Base-by-base conservation (phyloP, 257 asterid species). In the Gynochthodes officinalis region DNA sequence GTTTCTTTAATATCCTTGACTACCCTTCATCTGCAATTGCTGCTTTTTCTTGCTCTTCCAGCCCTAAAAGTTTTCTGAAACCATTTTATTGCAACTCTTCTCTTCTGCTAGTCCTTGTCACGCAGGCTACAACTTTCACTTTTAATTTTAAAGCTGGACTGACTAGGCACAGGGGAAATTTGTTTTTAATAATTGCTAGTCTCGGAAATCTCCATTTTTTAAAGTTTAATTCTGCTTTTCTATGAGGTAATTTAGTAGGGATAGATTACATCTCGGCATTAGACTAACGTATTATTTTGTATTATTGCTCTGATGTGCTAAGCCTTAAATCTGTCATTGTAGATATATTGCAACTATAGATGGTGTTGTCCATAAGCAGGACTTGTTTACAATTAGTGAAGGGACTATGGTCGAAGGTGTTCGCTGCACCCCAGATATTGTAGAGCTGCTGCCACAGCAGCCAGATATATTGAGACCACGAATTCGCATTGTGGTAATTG, bases 271-370 rank as follows among this genome's bases (percentile, higher is more conserved):
- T 28, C 57, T 67, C 57, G 57, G 55, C 40, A 14, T 43, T 49
- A 27, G 60, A 54, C 60, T 14, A 19, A 35, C 58, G 61, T 37
- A 35, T 37, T 46, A 23, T 69, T 65, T 42, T 52, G 49, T 75
- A 67, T 75, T 53, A 9, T 42, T 81, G 27, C 57, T 62, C 54
- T 65, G 40, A 59, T 46, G 21, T 54, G 23, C 61, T 73, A 59
- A 71, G 67, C 70, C 43, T 77, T 35, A 33, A 28, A 83, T 69
- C 67, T 72, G 3, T 64, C 59, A 65, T 77, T 76, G 68, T 84
- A 93, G 99, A 78, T 95, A 95, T 69, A 87, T 95, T 81, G 95
- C 97, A 79, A 89, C 99, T 35, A 83, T 95, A 54, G 86, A 77
- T 63, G 96, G 96, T 69, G 70, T 68, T 25, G 87, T 95, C 73